Evolutionary conservation across 108 stramenopile species (phyloP), one percentile per base, ranked within the genome.

Genomic region (Nitzschia putrida): DNA sequence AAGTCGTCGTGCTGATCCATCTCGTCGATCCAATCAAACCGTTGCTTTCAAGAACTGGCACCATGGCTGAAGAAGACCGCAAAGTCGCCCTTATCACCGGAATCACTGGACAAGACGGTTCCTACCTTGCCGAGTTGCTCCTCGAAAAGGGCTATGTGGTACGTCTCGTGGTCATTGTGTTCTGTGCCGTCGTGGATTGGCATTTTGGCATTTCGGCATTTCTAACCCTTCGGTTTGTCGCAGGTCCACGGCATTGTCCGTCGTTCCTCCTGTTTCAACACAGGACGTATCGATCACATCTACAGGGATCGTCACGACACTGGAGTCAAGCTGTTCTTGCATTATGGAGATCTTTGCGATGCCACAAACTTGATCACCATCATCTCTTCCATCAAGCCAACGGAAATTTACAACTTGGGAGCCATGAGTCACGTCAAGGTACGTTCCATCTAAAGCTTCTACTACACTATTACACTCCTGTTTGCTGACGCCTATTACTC

Each of bases 361-460:
- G 94, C 96, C 67, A 97, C 95, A 60, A 98, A 98, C 71, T 89
- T 99, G 29, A 97, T 96, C 55, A 81, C 88, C 57, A 95, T 99
- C 57, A 88, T 95, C 69, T 75, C 90, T 42, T 80, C 86, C 22
- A 80, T 94, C 53, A 83, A 83, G 63, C 99, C 99, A 21, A 76
- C 83, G 54, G 99, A 99, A 81, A 92, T 99, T 57, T 99, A 98
- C 95, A 99, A 99, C 78, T 84, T 99, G 57, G 99, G 97, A 21
- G 99, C 99, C 56, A 98, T 98, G 98, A 94, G 93, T 83, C 99
- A 99, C 81, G 99, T 99, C 65, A 97, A 97, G 93, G 96, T 63
- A 45, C 47, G 18, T 49, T n/a, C 18, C 47, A 49, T 4, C 47
- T 18, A 49, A 4, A 1, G n/a, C 6, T 6, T 16, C 47, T 18